Percentiles rank a stretch among this genome's conserved stretches.
These are phyloP conservation scores for Alternaria brassicae DNA, from an alignment of 2,329 filamentous ascomycete genomes.

Conservation along the genomic window DNA sequence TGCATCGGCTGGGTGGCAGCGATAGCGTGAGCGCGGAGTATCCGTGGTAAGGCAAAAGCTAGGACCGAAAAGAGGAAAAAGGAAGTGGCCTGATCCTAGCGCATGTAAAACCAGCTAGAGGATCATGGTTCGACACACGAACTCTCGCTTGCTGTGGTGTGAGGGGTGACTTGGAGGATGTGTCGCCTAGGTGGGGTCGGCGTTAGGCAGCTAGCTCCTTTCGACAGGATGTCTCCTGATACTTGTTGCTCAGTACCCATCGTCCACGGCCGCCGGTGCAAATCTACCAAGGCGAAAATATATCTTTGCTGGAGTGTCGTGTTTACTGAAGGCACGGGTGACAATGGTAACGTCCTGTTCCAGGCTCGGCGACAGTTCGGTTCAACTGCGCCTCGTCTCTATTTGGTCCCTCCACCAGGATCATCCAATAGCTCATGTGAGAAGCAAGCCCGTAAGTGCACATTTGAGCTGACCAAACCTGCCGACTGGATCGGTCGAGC, in stretches of 20 bases:
- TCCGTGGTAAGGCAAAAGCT: slow-evolving; percentile 11
- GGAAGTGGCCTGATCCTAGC: slow-evolving; percentile 28
- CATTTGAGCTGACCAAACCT: slow-evolving; percentile 16
- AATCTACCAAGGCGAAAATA: neutral
- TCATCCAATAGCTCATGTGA: slow-evolving; percentile 18
- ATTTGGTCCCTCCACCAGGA: slow-evolving; percentile 9
- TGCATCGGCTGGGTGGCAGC: slow-evolving; percentile 40
- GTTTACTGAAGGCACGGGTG: neutral
- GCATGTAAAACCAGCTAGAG: slow-evolving; percentile 19
- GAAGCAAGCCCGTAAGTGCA: slow-evolving; percentile 6
- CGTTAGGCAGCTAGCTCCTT: slow-evolving; percentile 22
- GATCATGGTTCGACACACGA: slow-evolving; percentile 10
- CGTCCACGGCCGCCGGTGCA: slow-evolving; percentile 11
- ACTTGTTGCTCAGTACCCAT: slow-evolving; percentile 15
- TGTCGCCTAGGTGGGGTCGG: slow-evolving; percentile 27
- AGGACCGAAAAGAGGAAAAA: slow-evolving; percentile 12
- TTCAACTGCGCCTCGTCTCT: slow-evolving; percentile 1
- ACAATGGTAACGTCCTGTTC: neutral
- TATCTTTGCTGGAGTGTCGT: neutral
- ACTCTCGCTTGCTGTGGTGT: slow-evolving; percentile 28
- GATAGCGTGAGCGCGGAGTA: slow-evolving; percentile 24
- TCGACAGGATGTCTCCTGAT: slow-evolving; percentile 35
- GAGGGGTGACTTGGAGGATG: slow-evolving; percentile 26
- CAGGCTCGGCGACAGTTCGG: slow-evolving; percentile 5
- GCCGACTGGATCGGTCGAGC: slow-evolving; percentile 33